phyloP scores from a whole-genome alignment of 202 grass and related monocot species.

The Cymbopogon flexuosus region DNA sequence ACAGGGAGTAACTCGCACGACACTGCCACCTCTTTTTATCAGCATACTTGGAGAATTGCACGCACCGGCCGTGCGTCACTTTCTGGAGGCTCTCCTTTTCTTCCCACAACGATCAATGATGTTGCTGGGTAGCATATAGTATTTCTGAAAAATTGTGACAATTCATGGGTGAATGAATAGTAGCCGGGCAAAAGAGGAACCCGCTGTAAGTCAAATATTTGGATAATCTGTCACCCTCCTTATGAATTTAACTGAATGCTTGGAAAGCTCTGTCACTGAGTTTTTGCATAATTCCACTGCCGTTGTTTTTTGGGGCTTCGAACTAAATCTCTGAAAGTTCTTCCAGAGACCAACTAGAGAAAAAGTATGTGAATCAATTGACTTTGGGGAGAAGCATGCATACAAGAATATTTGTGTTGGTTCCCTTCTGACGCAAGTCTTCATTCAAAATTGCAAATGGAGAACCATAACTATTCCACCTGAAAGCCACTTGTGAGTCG shows the following conservation, averaged over 20 bases:
- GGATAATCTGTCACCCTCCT: background rate
- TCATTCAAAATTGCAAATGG: conserved; percentile 34
- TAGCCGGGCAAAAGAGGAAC: background rate
- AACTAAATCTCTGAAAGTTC: conserved; percentile 3
- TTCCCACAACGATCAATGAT: background rate
- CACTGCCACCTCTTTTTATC: background rate
- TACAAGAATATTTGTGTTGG: conserved; percentile 17
- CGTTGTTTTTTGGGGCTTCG: background rate
- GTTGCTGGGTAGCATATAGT: background rate
- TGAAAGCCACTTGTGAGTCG: background rate
- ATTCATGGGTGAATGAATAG: background rate
- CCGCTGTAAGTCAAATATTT: background rate
- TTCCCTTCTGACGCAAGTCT: conserved; percentile 32
- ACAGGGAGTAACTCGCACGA: conserved; percentile 27
- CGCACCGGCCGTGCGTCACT: background rate
- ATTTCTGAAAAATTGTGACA: background rate
- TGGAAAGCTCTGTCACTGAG: background rate
- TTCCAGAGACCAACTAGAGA: background rate
- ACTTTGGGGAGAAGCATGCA: conserved; percentile 12
- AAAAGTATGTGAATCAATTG: conserved; percentile 23
- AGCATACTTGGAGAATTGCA: background rate
- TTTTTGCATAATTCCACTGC: conserved; percentile 5
- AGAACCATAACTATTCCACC: conserved; percentile 20
- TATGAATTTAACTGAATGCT: background rate
- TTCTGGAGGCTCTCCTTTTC: background rate